phyloP scores from a whole-genome alignment of 768 basidiomycete species.

The Leccinum uliginosum region DNA sequence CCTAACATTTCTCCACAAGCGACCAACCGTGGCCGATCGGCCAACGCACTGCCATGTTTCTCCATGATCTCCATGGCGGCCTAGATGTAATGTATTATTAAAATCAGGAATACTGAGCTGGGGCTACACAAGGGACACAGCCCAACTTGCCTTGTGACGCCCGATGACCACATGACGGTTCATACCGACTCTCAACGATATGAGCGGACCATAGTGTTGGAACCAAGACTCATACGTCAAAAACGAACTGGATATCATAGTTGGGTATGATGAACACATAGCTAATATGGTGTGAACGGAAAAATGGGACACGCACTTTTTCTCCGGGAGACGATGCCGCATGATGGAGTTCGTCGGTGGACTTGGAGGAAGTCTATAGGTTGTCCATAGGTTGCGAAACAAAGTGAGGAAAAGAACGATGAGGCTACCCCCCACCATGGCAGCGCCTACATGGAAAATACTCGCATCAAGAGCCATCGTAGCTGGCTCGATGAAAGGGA shows the following conservation, averaged over 20 bases:
- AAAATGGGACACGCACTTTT: constrained; percentile 3
- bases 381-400: too few species aligned
- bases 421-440: too few species aligned
- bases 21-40: constrained; percentile 34
- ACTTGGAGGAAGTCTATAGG: constrained; percentile 1
- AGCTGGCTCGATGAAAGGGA: too few species aligned
- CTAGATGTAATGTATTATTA: too few species aligned
- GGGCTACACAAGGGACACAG: not conserved
- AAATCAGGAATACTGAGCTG: not conserved
- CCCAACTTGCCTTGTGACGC: constrained; percentile 11
- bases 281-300: too few species aligned
- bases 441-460: too few species aligned
- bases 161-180: constrained; percentile 16
- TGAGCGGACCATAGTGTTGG: constrained; percentile 52
- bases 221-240: constrained; percentile 46
- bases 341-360: not conserved
- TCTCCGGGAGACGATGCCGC: not conserved
- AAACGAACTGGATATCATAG: not conserved
- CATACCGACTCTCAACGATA: constrained; percentile 45
- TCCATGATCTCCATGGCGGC: constrained; percentile 60
- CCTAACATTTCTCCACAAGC: constrained; percentile 46
- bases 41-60: constrained; percentile 41
- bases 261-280: too few species aligned
- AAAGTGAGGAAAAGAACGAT: too few species aligned
- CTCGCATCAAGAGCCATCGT: too few species aligned